Conservation (phyloP, 768 basidiomycete genomes). For the Rhodocollybia butyracea region DNA sequence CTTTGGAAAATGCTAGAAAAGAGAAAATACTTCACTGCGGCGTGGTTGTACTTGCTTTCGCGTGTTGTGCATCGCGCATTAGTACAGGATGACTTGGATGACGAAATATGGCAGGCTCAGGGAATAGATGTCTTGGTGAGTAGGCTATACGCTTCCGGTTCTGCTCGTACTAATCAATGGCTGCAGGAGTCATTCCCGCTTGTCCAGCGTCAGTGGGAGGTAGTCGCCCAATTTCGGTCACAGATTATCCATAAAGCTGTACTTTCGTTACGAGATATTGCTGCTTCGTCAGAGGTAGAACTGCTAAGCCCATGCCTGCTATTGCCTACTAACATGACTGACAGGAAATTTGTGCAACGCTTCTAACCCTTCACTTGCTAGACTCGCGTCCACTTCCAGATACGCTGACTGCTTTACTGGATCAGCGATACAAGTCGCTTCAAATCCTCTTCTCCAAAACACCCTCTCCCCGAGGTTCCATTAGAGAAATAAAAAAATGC, state of each 20-base stretch:
- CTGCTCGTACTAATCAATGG: not conserved
- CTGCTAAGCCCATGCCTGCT: not conserved
- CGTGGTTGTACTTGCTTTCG: constrained; percentile 84
- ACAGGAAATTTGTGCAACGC: constrained; percentile 72
- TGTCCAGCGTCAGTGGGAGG: constrained; percentile 91
- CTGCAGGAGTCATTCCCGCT: constrained; percentile 81
- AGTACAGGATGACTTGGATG: constrained; percentile 59
- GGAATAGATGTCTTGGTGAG: constrained; percentile 64
- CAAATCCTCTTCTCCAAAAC: constrained; percentile 39
- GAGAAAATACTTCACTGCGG: constrained; percentile 76
- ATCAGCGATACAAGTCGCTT: constrained; percentile 65
- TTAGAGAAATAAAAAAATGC: constrained; percentile 53
- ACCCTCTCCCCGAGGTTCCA: constrained; percentile 16
- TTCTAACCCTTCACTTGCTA: constrained; percentile 83
- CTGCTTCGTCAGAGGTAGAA: constrained; percentile 51
- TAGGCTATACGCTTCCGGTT: constrained; percentile 4
- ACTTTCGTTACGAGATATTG: constrained; percentile 64
- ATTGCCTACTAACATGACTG: too few species aligned
- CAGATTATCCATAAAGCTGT: constrained; percentile 91
- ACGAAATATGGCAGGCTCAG: constrained; percentile 52
- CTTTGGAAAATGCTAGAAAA: constrained; percentile 85
- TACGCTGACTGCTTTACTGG: constrained; percentile 64
- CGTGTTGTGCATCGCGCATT: constrained; percentile 82
- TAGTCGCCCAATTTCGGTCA: constrained; percentile 78
- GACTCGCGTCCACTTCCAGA: constrained; percentile 81